These are phyloP conservation scores for Apiospora koreana DNA, from an alignment of 2,329 filamentous ascomycete genomes.

Conservation along the genomic window DNA sequence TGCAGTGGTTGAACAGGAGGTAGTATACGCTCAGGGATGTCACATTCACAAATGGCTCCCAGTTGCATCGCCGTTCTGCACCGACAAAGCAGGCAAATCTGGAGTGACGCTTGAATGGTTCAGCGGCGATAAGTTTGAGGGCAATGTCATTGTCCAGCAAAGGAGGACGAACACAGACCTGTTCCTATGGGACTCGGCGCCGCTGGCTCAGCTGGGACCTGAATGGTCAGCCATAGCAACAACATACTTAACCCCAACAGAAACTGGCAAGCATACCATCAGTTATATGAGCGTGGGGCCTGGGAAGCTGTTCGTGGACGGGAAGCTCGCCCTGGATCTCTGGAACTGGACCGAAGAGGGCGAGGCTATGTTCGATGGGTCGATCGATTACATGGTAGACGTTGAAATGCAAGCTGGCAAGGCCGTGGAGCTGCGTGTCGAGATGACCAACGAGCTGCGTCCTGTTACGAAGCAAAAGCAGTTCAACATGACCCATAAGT, in stretches of 20 bases:
- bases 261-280: slow-evolving; percentile 63
- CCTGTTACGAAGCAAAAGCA: slow-evolving; percentile 60
- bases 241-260: slow-evolving; percentile 58
- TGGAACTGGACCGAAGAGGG: slow-evolving; percentile 72
- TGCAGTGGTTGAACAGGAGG: slow-evolving; percentile 52
- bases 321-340: slow-evolving; percentile 60
- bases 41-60: slow-evolving; percentile 68
- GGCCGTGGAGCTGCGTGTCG: slow-evolving; percentile 61
- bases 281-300: slow-evolving; percentile 70
- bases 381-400: slow-evolving; percentile 63
- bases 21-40: slow-evolving; percentile 62
- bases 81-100: slow-evolving; percentile 54
- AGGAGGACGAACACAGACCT: slow-evolving; percentile 65
- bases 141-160: slow-evolving; percentile 57
- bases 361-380: slow-evolving; percentile 72
- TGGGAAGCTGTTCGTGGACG: slow-evolving; percentile 61
- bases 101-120: slow-evolving; percentile 68
- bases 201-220: slow-evolving; percentile 57
- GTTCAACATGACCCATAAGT: slow-evolving; percentile 61
- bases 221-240: slow-evolving; percentile 67
- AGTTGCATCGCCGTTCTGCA: slow-evolving; percentile 61
- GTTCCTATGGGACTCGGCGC: slow-evolving; percentile 71
- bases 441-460: slow-evolving; percentile 68
- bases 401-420: slow-evolving; percentile 60
- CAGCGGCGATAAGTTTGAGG: slow-evolving; percentile 62